phyloP scores from a whole-genome alignment of 169 alveolate genomes.

The Blepharisma undulans region DNA sequence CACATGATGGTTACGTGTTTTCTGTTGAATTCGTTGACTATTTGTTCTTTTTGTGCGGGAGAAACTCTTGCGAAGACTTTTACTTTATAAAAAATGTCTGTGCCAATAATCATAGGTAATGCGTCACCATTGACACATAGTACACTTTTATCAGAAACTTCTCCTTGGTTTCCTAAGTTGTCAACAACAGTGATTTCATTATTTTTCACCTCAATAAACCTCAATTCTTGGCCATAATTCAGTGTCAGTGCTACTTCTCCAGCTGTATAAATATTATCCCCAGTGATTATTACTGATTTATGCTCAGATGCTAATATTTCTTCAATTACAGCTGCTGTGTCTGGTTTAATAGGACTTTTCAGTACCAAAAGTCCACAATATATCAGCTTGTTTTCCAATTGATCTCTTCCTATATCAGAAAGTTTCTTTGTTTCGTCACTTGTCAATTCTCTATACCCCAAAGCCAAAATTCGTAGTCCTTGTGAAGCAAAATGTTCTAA shows the following conservation, averaged over 20 bases:
- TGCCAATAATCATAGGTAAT: constrained; percentile 32
- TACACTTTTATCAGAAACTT: neutral
- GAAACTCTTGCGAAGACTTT: constrained; percentile 95
- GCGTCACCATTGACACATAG: constrained; percentile 45
- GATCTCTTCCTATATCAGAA: constrained; percentile 74
- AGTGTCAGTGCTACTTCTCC: constrained; percentile 93
- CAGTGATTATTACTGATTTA: constrained; percentile 94
- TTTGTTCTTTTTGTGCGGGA: constrained; percentile 93
- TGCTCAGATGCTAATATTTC: constrained; percentile 86
- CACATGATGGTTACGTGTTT: constrained; percentile 88
- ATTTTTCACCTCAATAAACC: constrained; percentile 40
- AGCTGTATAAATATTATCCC: constrained; percentile 98
- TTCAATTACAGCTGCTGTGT: constrained; percentile 85
- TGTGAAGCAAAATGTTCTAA: constrained; percentile 76
- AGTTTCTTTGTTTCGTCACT: constrained; percentile 46
- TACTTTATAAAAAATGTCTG: constrained; percentile 59
- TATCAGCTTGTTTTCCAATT: constrained; percentile 88
- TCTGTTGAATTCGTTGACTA: constrained; percentile 48
- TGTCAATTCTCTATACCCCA: constrained; percentile 64
- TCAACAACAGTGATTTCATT: constrained; percentile 7
- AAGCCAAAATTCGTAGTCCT: constrained; percentile 65
- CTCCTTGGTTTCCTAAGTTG: neutral
- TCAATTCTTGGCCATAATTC: constrained; percentile 59
- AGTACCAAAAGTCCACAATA: constrained; percentile 95
- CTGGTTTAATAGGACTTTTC: constrained; percentile 93